These are phyloP conservation scores for Fusarium sp. DNA, from an alignment of 2,329 filamentous ascomycete species.

Conservation along the genomic window DNA sequence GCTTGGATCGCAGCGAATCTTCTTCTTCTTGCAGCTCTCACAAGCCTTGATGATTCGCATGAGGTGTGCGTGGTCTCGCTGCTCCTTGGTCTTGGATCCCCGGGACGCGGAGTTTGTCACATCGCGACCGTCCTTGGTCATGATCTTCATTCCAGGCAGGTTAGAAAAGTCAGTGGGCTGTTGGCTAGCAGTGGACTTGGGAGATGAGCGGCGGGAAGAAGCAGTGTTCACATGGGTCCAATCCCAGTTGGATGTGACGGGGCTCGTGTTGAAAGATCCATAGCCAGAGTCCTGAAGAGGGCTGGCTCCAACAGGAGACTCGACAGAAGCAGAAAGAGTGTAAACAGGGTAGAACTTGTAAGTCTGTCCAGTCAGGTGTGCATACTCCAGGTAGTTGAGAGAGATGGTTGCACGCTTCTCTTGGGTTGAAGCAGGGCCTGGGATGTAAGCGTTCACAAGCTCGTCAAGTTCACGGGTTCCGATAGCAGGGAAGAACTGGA, in stretches of 20 bases:
- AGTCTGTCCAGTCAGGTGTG: constrained; percentile 65
- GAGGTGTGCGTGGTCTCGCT: constrained; percentile 73
- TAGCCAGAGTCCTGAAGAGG: constrained; percentile 60
- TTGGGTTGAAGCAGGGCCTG: constrained; percentile 63
- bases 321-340: constrained; percentile 51
- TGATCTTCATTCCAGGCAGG: constrained; percentile 74
- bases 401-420: constrained; percentile 70
- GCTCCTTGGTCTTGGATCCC: constrained; percentile 75
- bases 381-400: constrained; percentile 69
- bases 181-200: constrained; percentile 48
- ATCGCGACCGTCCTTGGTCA: constrained; percentile 72
- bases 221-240: constrained; percentile 56
- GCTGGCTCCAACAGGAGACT: constrained; percentile 59
- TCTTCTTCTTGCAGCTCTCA: constrained; percentile 71
- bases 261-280: constrained; percentile 62
- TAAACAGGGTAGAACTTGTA: constrained; percentile 71
- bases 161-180: constrained; percentile 61
- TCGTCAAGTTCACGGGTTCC: constrained; percentile 70
- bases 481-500: constrained; percentile 76
- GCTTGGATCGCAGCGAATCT: constrained; percentile 71
- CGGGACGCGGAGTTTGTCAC: constrained; percentile 72
- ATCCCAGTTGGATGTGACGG: constrained; percentile 61
- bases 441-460: constrained; percentile 68
- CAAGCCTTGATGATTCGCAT: constrained; percentile 78
- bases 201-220: constrained; percentile 48